A percentile compares a stretch with the other conserved stretches of the same genome.
Evolutionary conservation across 139 green algal genomes (phyloP).

Genomic region (Klebsormidium nitens): DNA sequence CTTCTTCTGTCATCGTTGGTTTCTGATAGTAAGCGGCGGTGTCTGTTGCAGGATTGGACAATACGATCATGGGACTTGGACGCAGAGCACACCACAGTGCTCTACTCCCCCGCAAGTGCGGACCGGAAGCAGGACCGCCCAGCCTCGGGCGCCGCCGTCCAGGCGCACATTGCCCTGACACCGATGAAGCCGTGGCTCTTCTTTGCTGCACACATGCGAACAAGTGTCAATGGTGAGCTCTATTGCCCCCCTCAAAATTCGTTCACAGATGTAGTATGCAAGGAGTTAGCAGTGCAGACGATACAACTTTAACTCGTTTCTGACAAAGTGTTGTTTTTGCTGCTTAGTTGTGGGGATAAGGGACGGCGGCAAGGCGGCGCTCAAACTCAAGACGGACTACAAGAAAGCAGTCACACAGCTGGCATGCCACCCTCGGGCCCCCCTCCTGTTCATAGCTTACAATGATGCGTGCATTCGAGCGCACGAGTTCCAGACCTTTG

Average conservation of each 20-base stretch:
- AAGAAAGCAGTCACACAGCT: conserved; percentile 33
- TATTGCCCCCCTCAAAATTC: too few relatives aligned
- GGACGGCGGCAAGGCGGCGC: conserved; percentile 16
- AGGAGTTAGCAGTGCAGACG: too few relatives aligned
- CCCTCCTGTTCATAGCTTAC: conserved; percentile 30
- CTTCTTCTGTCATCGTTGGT: too few relatives aligned
- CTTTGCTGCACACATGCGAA: conserved; percentile 32
- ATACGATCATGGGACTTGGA: conserved; percentile 39
- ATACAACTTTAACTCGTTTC: too few relatives aligned
- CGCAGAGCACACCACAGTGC: conserved; percentile 20
- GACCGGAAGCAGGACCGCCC: conserved; percentile 9
- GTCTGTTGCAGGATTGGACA: conserved; percentile 21
- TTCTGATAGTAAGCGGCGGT: too few relatives aligned
- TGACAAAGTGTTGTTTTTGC: too few relatives aligned
- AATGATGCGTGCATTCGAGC: too few relatives aligned
- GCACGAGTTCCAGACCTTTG: too few relatives aligned
- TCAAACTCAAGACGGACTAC: conserved; percentile 30
- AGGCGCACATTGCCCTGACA: conserved; percentile 35
- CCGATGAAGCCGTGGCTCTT: conserved; percentile 27
- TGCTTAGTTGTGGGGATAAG: conserved; percentile 34
- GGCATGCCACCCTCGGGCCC: conserved; percentile 29
- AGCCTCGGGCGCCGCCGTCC: conserved; percentile 1
- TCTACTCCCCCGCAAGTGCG: conserved; percentile 32
- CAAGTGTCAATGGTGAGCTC: conserved; percentile 32
- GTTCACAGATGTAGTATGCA: too few relatives aligned